Evolutionary conservation across 2,329 filamentous ascomycete species (phyloP).

Genomic region (Emmonsiellopsis sp.): DNA sequence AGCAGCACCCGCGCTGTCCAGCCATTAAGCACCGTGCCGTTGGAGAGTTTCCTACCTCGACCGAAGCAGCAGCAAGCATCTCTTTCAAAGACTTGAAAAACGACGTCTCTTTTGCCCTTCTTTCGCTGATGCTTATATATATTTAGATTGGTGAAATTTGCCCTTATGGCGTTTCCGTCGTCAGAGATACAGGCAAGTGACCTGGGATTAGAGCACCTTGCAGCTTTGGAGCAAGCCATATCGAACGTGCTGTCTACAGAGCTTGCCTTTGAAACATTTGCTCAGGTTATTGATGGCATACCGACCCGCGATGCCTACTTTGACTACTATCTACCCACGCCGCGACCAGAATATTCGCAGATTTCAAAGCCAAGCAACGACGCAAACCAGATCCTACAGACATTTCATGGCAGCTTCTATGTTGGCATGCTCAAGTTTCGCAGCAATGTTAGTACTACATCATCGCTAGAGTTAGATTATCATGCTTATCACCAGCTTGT

Average conservation of each 20-base stretch:
- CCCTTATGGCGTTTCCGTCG: no score
- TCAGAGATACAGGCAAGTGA: no score
- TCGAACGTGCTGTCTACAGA: constrained; percentile 4
- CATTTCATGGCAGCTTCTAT: background rate
- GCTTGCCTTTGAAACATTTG: constrained; percentile 1
- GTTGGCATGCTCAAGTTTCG: background rate
- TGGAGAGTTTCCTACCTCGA: no score
- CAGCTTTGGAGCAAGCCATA: constrained; percentile 1
- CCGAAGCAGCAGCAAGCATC: no score
- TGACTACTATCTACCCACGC: background rate
- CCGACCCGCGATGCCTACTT: constrained; percentile 7
- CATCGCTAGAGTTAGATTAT: background rate
- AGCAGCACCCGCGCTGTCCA: no score
- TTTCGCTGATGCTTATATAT: no score
- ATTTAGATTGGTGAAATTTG: no score
- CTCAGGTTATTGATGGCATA: constrained; percentile 5
- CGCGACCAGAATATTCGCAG: background rate
- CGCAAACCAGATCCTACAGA: background rate
- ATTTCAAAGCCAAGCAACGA: background rate
- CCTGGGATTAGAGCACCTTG: no score
- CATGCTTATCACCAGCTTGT: background rate
- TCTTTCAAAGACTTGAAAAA: no score
- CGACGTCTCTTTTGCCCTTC: no score
- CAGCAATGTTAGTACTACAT: background rate
- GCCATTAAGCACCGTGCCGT: no score